These are phyloP conservation scores for Blastomyces emzantsi DNA, from an alignment of 2,329 filamentous ascomycete species.

Conservation along the genomic window DNA sequence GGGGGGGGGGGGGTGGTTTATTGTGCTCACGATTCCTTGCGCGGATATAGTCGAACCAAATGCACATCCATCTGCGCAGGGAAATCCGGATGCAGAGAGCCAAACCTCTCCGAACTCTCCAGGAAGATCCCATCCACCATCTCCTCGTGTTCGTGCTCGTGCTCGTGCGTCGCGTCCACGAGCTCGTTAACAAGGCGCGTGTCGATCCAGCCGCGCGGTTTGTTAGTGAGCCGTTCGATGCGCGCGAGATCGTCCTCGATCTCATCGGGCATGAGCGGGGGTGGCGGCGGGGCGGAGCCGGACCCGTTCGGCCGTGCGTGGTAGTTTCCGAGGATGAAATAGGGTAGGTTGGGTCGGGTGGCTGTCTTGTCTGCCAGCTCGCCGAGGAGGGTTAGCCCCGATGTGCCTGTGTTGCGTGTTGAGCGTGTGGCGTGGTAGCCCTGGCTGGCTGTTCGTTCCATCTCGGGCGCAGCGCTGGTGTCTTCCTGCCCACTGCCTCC, in stretches of 20 bases:
- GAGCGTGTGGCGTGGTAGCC: constrained; percentile 49
- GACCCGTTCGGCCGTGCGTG: constrained; percentile 36
- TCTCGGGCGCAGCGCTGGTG: constrained; percentile 43
- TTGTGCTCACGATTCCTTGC: constrained; percentile 8
- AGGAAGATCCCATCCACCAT: constrained; percentile 22
- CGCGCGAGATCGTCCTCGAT: constrained; percentile 39
- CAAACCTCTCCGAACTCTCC: constrained; percentile 29
- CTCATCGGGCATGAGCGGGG: constrained; percentile 39
- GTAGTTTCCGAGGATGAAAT: constrained; percentile 40
- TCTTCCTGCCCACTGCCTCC: constrained; percentile 36
- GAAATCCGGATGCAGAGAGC: constrained; percentile 36
- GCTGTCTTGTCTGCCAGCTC: constrained; percentile 46
- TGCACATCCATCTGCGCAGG: constrained; percentile 37
- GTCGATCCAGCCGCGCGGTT: constrained; percentile 36
- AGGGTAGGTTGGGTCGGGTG: constrained; percentile 38
- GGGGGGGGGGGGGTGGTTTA: neutral
- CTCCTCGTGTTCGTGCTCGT: constrained; percentile 10
- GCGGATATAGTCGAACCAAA: constrained; percentile 28
- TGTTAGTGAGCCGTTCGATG: constrained; percentile 32
- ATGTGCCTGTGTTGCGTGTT: constrained; percentile 43
- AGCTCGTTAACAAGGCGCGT: constrained; percentile 33
- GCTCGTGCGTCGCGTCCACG: constrained; percentile 19
- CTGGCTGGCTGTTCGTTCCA: constrained; percentile 52
- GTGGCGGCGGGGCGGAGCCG: constrained; percentile 32
- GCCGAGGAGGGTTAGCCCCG: constrained; percentile 46